A percentile compares a stretch with the other conserved stretches of the same genome.
Evolutionary conservation across 2,329 filamentous ascomycete genomes (phyloP).

Genomic region (Aspergillus candidus): DNA sequence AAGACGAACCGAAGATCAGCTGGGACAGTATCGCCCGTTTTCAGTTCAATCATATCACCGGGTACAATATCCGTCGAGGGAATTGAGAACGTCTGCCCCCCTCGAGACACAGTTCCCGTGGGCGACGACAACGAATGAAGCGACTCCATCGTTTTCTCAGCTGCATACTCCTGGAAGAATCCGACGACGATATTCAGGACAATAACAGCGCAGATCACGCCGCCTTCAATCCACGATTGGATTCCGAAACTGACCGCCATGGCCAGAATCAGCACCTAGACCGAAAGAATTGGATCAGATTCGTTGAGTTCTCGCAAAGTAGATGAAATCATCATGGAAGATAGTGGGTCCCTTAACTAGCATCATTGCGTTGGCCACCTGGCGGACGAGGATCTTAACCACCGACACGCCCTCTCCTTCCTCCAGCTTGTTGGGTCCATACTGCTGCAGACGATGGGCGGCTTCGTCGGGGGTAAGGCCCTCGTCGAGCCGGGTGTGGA

Average conservation of each 20-base stretch:
- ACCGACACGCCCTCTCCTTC: constrained; percentile 61
- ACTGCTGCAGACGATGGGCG: constrained; percentile 47
- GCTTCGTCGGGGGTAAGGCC: constrained; percentile 53
- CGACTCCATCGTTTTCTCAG: constrained; percentile 54
- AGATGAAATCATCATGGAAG: constrained; percentile 1
- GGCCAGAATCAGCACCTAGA: constrained; percentile 66
- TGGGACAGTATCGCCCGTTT: constrained; percentile 51
- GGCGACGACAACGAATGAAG: constrained; percentile 50
- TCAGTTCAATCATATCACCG: constrained; percentile 48
- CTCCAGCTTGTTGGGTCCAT: constrained; percentile 59
- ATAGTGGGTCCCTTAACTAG: constrained; percentile 42
- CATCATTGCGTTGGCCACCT: constrained; percentile 63
- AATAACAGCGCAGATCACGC: constrained; percentile 53
- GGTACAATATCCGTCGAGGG: constrained; percentile 54
- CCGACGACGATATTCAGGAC: constrained; percentile 52
- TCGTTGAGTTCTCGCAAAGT: constrained; percentile 10
- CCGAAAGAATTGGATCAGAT: constrained; percentile 34
- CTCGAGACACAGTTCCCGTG: constrained; percentile 49
- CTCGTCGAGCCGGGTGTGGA: constrained; percentile 49
- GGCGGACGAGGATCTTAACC: constrained; percentile 61
- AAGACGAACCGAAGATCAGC: constrained; percentile 53
- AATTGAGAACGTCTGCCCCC: constrained; percentile 47
- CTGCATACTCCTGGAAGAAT: constrained; percentile 53
- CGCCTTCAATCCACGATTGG: constrained; percentile 50
- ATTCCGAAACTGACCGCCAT: constrained; percentile 56